Evolutionary conservation across 148 eudicot genomes (phyloP).

Genomic region (Amaranthus palmeri): DNA sequence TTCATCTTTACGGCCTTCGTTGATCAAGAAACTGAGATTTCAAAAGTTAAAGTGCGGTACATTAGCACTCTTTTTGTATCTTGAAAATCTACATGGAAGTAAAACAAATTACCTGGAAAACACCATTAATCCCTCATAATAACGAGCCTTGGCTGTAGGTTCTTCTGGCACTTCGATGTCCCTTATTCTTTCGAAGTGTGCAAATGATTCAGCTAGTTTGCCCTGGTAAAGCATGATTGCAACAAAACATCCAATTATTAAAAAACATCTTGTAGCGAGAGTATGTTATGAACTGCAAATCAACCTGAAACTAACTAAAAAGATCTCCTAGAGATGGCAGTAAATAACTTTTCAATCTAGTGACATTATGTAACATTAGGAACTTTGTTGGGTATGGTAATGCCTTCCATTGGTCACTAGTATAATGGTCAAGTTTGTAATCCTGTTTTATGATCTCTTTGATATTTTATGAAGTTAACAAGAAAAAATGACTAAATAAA

Average conservation of each 20-base stretch:
- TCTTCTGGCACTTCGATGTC: slow-evolving; percentile 68
- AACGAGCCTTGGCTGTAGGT: slow-evolving; percentile 53
- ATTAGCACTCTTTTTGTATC: neutral
- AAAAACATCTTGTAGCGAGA: neutral
- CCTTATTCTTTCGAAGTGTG: slow-evolving; percentile 69
- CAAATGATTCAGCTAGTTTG: slow-evolving; percentile 49
- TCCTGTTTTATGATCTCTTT: neutral
- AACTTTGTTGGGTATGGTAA: neutral
- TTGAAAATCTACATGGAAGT: neutral
- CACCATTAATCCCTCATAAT: slow-evolving; percentile 60
- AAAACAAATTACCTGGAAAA: slow-evolving; percentile 51
- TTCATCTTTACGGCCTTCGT: slow-evolving; percentile 57
- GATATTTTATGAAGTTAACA: neutral
- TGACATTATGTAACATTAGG: neutral
- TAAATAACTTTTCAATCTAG: neutral
- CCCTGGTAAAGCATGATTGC: slow-evolving; percentile 36
- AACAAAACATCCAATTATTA: neutral
- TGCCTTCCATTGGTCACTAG: neutral
- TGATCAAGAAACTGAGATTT: slow-evolving; percentile 46
- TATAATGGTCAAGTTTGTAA: slow-evolving; percentile 1
- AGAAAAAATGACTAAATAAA: neutral
- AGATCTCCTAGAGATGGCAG: neutral
- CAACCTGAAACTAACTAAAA: neutral
- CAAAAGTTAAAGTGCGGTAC: neutral
- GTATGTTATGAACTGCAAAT: neutral